phyloP scores from a whole-genome alignment of 306 rosid species.

The Trifolium repens region DNA sequence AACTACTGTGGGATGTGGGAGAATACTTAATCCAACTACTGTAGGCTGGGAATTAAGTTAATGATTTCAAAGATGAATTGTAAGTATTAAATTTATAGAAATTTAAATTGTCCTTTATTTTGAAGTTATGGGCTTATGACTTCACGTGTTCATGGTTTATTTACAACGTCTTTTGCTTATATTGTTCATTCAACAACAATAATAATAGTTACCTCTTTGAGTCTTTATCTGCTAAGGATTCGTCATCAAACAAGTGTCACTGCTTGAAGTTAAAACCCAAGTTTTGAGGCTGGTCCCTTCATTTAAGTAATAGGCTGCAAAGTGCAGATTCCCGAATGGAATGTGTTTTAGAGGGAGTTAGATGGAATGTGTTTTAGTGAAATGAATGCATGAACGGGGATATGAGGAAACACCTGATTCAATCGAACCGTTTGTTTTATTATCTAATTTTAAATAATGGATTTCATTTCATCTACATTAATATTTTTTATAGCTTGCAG shows the following conservation, averaged over 20 bases:
- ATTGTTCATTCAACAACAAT: constrained; percentile 3
- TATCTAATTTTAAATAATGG: neutral
- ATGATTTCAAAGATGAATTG: constrained; percentile 6
- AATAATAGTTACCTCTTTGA: neutral
- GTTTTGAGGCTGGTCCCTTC: constrained; percentile 1
- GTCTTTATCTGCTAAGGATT: neutral
- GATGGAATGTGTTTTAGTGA: too few species aligned
- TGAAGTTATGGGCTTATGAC: neutral
- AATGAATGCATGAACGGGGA: neutral
- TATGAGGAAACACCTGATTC: neutral
- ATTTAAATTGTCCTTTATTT: neutral
- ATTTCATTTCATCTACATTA: neutral
- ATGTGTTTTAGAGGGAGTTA: neutral
- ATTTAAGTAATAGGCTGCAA: neutral
- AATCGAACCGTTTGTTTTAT: neutral
- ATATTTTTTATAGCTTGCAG: neutral
- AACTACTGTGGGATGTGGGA: neutral
- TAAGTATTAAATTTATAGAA: neutral
- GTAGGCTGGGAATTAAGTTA: neutral
- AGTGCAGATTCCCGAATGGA: neutral
- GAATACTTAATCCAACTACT: neutral
- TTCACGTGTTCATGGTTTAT: neutral
- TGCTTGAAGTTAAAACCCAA: neutral
- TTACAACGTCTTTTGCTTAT: neutral
- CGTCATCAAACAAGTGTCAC: neutral